A percentile compares a stretch with the other conserved stretches of the same genome.
phyloP scores from a whole-genome alignment of 768 basidiomycete genomes.

The Tulasnella sp. region DNA sequence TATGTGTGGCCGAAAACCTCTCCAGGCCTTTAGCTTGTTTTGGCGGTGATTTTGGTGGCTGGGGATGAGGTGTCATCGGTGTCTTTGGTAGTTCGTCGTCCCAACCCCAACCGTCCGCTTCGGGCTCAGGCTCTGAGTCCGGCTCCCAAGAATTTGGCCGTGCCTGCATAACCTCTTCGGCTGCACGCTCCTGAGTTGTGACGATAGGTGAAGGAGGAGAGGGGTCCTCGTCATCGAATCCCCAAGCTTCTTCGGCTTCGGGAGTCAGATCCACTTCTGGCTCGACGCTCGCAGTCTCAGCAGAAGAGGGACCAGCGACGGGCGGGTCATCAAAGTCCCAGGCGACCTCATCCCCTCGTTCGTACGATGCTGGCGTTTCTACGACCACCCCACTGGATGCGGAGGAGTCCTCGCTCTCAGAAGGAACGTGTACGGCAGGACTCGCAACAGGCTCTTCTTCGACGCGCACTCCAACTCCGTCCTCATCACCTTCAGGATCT shows the following conservation, averaged over 20 bases:
- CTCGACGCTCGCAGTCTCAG: background rate
- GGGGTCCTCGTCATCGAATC: conserved; percentile 29
- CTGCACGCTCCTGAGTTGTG: background rate
- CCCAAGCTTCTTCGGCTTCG: conserved; percentile 30
- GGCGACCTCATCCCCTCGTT: conserved; percentile 28
- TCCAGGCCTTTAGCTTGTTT: conserved; percentile 50
- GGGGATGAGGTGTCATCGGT: background rate
- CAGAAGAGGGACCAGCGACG: conserved; percentile 16
- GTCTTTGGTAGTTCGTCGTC: conserved; percentile 31
- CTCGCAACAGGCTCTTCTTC: background rate
- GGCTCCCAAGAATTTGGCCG: background rate
- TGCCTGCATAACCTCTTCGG: background rate
- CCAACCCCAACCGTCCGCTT: conserved; percentile 67
- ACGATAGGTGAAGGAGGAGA: background rate
- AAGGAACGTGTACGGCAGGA: background rate
- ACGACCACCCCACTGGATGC: background rate
- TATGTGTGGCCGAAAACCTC: conserved; percentile 37
- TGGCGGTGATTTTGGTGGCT: conserved; percentile 21
- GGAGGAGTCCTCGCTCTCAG: background rate
- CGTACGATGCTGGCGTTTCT: background rate
- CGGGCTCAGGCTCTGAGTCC: conserved; percentile 22
- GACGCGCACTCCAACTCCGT: conserved; percentile 10
- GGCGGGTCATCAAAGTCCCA: conserved; percentile 39
- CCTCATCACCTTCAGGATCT: conserved; percentile 18
- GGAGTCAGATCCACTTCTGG: background rate